phyloP scores from a whole-genome alignment of 805 yeast genomes.

The Wickerhamiella galacta region DNA sequence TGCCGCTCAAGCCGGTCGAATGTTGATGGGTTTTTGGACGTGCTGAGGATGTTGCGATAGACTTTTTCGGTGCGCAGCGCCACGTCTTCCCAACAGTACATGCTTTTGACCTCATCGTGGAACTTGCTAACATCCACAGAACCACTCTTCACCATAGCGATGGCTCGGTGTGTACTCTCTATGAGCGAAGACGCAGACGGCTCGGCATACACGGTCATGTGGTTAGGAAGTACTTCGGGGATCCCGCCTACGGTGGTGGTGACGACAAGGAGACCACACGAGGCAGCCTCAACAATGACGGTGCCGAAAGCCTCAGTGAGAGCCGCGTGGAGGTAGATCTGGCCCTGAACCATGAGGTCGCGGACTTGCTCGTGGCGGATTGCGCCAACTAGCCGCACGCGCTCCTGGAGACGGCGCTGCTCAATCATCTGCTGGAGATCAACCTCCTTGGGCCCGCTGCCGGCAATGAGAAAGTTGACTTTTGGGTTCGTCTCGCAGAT shows the following conservation, averaged over 20 bases:
- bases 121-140: conserved; percentile 55
- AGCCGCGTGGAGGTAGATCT: conserved; percentile 84
- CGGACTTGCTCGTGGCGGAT: conserved; percentile 86
- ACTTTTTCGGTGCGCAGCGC: conserved; percentile 76
- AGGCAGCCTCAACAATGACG: conserved; percentile 90
- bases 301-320: conserved; percentile 97
- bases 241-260: conserved; percentile 96
- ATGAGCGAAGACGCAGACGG: conserved; percentile 78
- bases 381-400: conserved; percentile 73
- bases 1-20: conserved; percentile 43
- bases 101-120: conserved; percentile 56
- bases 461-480: conserved; percentile 76
- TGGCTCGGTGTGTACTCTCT: conserved; percentile 55
- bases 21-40: conserved; percentile 32
- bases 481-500: conserved; percentile 47
- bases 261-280: conserved; percentile 84
- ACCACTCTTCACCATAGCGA: conserved; percentile 37
- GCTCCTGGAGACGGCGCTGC: conserved; percentile 62
- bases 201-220: conserved; percentile 83
- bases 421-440: conserved; percentile 95
- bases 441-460: conserved; percentile 90
- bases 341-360: conserved; percentile 84
- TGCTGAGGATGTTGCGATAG: conserved; percentile 30
- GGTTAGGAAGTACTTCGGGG: conserved; percentile 84
- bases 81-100: conserved; percentile 88